Evolutionary conservation across 345 rosid genomes (phyloP).

Genomic region (Populus alba): DNA sequence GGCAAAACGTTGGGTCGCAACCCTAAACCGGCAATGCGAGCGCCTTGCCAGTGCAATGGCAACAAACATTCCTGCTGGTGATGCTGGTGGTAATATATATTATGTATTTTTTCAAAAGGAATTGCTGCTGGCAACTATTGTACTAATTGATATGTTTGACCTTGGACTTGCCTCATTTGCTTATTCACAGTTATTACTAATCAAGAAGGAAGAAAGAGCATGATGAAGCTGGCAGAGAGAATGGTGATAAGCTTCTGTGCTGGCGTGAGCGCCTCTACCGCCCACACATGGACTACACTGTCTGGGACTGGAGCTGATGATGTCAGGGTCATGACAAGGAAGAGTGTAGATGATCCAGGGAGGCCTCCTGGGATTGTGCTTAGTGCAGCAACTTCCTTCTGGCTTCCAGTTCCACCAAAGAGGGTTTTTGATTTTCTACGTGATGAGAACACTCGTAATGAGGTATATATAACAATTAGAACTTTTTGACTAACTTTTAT

Average conservation of each 20-base stretch:
- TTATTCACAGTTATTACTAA: conserved; percentile 49
- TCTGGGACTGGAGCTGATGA: conserved; percentile 68
- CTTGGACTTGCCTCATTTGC: neutral
- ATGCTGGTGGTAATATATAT: conserved; percentile 44
- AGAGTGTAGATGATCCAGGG: conserved; percentile 77
- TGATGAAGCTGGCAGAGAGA: conserved; percentile 77
- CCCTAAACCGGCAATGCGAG: conserved; percentile 77
- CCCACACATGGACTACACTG: conserved; percentile 67
- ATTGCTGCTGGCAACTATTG: neutral
- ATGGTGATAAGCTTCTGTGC: conserved; percentile 74
- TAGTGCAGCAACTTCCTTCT: conserved; percentile 88
- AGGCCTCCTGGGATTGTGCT: conserved; percentile 78
- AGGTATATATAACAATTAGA: conserved; percentile 47
- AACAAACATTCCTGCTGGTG: conserved; percentile 47
- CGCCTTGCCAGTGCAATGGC: conserved; percentile 71
- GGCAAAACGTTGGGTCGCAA: conserved; percentile 86
- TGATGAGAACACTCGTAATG: conserved; percentile 61
- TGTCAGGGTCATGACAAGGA: conserved; percentile 76
- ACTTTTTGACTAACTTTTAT: neutral
- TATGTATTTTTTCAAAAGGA: neutral
- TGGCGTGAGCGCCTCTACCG: conserved; percentile 66
- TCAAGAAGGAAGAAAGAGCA: conserved; percentile 65
- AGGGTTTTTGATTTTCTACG: conserved; percentile 76
- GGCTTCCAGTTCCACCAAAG: conserved; percentile 76
- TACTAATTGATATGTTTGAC: neutral